Evolutionary conservation across 169 alveolate species (phyloP).

Genomic region (Plasmodium gaboni): DNA sequence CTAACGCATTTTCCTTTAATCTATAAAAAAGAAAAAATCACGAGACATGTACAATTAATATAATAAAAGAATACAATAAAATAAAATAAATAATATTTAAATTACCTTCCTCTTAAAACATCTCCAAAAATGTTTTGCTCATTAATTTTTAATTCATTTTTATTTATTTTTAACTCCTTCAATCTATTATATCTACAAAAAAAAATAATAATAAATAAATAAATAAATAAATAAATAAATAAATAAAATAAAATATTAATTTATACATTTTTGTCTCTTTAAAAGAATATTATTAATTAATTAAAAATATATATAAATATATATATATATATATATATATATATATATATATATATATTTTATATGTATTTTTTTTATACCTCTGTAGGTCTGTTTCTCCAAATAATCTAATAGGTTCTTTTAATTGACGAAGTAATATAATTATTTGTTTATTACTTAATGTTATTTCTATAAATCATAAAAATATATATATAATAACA

Average conservation of each 20-base stretch:
- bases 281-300: neutral
- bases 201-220: neutral
- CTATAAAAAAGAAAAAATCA: conserved; percentile 24
- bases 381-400: conserved; percentile 89
- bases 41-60: neutral
- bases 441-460: conserved; percentile 78
- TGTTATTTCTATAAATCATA: conserved; percentile 30
- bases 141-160: conserved; percentile 60
- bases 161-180: conserved; percentile 72
- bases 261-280: neutral
- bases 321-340: no score
- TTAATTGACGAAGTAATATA: conserved; percentile 81
- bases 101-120: conserved; percentile 73
- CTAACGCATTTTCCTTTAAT: conserved; percentile 63
- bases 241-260: no score
- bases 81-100: neutral
- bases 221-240: neutral
- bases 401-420: conserved; percentile 88
- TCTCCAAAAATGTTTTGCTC: conserved; percentile 73
- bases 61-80: neutral
- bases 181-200: conserved; percentile 42
- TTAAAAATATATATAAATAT: neutral
- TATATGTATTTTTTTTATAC: conserved; percentile 29
- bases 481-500: neutral
- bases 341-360: conserved; percentile 8